Percentiles rank a stretch among this genome's conserved stretches.
phyloP scores from a whole-genome alignment of 495 filamentous ascomycete genomes.

The Xylaria scruposa region DNA sequence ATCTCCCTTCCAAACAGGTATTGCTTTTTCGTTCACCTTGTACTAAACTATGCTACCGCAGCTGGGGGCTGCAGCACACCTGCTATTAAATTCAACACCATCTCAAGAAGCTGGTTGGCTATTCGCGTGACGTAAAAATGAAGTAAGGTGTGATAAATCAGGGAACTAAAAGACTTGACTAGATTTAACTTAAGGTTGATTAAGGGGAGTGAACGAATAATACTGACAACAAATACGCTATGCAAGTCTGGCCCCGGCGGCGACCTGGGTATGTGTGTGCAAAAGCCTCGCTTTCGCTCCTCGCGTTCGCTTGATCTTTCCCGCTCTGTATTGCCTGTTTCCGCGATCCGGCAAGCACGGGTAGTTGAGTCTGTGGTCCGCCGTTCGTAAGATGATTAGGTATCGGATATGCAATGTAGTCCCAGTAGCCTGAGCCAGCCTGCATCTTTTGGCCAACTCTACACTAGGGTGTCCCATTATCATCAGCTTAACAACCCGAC shows the following conservation, averaged over 20 bases:
- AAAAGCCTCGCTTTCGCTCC: too few species aligned
- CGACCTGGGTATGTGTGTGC: too few species aligned
- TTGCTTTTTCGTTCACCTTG: background rate
- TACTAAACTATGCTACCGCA: too few species aligned
- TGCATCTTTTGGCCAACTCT: background rate
- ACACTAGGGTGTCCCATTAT: background rate
- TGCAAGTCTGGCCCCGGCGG: too few species aligned
- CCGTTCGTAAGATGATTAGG: too few species aligned
- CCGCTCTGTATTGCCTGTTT: too few species aligned
- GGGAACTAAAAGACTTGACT: background rate
- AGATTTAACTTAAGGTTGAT: background rate
- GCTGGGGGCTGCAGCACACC: too few species aligned
- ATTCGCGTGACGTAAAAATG: background rate
- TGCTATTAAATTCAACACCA: slow-evolving; percentile 5
- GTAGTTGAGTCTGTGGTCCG: too few species aligned
- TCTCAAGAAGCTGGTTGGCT: background rate
- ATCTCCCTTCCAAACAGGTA: background rate
- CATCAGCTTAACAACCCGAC: background rate
- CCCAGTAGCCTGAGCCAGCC: too few species aligned
- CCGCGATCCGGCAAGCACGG: too few species aligned
- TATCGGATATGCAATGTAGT: too few species aligned
- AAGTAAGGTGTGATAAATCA: background rate
- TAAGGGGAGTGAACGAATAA: background rate
- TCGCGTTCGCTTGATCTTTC: too few species aligned
- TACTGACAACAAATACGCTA: background rate